Evolutionary conservation across 495 filamentous ascomycete genomes (phyloP).

Genomic region (Tetracladium marchalianum): DNA sequence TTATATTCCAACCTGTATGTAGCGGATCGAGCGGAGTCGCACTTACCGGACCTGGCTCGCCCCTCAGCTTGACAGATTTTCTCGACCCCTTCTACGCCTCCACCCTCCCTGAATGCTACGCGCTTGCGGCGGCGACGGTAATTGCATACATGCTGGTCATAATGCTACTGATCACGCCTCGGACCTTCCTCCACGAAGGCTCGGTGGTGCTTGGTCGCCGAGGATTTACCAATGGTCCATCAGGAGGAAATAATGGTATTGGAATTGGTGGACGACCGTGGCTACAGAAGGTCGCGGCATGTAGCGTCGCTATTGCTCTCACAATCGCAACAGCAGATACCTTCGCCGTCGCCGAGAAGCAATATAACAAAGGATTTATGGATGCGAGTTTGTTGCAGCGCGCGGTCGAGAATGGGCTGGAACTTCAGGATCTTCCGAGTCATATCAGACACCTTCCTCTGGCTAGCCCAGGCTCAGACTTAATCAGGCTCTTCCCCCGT

Average conservation of each 20-base stretch:
- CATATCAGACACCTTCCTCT: slow-evolving; percentile 89
- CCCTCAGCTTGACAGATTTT: slow-evolving; percentile 39
- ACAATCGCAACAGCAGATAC: slow-evolving; percentile 89
- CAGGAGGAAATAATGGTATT: slow-evolving; percentile 58
- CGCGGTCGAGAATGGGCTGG: slow-evolving; percentile 67
- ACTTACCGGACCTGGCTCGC: slow-evolving; percentile 21
- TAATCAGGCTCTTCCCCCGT: slow-evolving; percentile 90
- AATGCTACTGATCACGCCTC: slow-evolving; percentile 85
- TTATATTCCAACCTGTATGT: slow-evolving; percentile 54
- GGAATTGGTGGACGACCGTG: slow-evolving; percentile 88
- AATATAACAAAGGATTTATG: slow-evolving; percentile 61
- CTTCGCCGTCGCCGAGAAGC: slow-evolving; percentile 67
- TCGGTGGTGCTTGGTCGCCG: slow-evolving; percentile 70
- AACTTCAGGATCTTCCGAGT: slow-evolving; percentile 82
- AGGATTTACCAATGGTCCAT: slow-evolving; percentile 74
- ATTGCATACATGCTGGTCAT: slow-evolving; percentile 90
- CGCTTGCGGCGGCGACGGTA: slow-evolving; percentile 81
- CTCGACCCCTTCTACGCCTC: slow-evolving; percentile 88
- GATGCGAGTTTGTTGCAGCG: slow-evolving; percentile 64
- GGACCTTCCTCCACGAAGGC: slow-evolving; percentile 80
- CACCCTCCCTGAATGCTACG: slow-evolving; percentile 82
- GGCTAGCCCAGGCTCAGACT: slow-evolving; percentile 96
- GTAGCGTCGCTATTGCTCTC: slow-evolving; percentile 82
- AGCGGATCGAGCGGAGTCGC: slow-evolving; percentile 24
- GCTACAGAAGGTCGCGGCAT: slow-evolving; percentile 89